Percentiles rank a stretch among this genome's conserved stretches.
Conservation (phyloP, 2,329 filamentous ascomycete species). For the Stachybotrys chartarum region DNA sequence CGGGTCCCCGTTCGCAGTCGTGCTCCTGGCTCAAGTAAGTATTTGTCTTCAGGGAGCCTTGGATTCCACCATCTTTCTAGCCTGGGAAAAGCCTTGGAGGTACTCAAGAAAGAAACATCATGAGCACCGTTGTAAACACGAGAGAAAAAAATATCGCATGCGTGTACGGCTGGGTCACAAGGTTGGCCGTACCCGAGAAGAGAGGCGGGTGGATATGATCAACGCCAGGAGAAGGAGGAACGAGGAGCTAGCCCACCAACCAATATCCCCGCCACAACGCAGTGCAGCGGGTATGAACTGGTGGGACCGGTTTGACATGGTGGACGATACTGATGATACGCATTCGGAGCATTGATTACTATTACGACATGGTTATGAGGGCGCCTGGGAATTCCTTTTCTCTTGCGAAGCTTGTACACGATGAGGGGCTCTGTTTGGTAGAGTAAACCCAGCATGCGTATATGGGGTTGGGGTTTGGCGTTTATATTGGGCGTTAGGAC, state of each 20-base stretch:
- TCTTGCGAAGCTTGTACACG: too few species aligned
- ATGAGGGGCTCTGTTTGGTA: too few species aligned
- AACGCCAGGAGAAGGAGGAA: background rate
- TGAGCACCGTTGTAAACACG: background rate
- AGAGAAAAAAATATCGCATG: background rate
- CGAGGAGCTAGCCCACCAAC: slow-evolving; percentile 21
- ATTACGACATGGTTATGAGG: too few species aligned
- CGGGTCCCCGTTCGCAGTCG: background rate
- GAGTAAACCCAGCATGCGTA: background rate
- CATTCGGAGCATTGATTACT: background rate
- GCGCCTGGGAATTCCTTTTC: too few species aligned
- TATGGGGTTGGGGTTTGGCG: background rate
- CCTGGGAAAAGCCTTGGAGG: slow-evolving; percentile 1
- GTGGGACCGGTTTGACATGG: slow-evolving; percentile 17
- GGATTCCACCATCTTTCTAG: background rate
- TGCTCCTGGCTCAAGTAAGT: background rate
- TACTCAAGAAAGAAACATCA: background rate
- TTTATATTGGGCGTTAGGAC: background rate
- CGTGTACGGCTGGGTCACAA: background rate
- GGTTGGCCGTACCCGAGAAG: background rate
- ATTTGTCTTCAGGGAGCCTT: background rate
- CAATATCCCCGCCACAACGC: slow-evolving; percentile 7
- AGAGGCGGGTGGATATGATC: background rate
- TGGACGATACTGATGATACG: slow-evolving; percentile 5
- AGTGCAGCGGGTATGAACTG: slow-evolving; percentile 12